A percentile compares a stretch with the other conserved stretches of the same genome.
phyloP scores from a whole-genome alignment of 306 rosid genomes.

The cucumber (Cucumis sativus) region Cucumber_9930_V3 NC_026656.2:11346001-11346500 shows the following conservation, averaged over 20 bases:
- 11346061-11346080: conserved; percentile 11
- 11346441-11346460: background rate
- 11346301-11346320: background rate
- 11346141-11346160: conserved; percentile 45
- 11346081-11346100: conserved; percentile 31
- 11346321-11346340: background rate
- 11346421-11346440: background rate
- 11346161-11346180: conserved; percentile 21
- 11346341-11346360: background rate
- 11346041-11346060: conserved; percentile 4
- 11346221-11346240: conserved; percentile 30
- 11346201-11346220: conserved; percentile 35
- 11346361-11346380: conserved; percentile 1
- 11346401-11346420: background rate
- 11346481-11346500: background rate
- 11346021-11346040: conserved; percentile 14
- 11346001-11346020: conserved; percentile 10
- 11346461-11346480: background rate
- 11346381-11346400: background rate
- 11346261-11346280: conserved; percentile 13
- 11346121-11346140: conserved; percentile 48
- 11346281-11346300: conserved; percentile 12
- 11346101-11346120: conserved; percentile 38
- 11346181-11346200: conserved; percentile 29
- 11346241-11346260: conserved; percentile 5